Evolutionary conservation across 148 eudicot species (phyloP).

Genomic region (Heliosperma pusillum): DNA sequence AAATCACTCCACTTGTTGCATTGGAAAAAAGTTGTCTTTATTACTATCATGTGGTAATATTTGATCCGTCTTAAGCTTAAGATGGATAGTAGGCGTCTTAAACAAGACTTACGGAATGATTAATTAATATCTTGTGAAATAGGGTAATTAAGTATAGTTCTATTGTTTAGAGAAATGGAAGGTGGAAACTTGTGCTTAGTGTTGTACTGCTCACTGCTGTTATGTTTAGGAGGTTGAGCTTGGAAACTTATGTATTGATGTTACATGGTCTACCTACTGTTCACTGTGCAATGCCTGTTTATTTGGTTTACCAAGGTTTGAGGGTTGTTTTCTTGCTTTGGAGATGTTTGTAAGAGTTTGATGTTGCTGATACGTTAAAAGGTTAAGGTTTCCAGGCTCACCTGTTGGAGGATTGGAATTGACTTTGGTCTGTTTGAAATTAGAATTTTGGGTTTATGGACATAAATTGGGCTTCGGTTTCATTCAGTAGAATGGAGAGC

Average conservation of each 20-base stretch:
- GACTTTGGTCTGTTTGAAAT: neutral
- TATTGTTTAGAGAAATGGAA: neutral
- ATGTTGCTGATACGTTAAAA: neutral
- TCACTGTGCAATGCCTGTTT: neutral
- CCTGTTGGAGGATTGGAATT: neutral
- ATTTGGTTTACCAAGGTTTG: neutral
- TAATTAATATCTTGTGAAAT: neutral
- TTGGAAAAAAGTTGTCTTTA: too few species aligned
- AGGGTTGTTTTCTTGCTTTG: neutral
- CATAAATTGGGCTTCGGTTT: neutral
- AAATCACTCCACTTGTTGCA: too few species aligned
- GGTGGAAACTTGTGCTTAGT: neutral
- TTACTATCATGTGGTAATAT: too few species aligned
- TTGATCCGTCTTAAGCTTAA: too few species aligned
- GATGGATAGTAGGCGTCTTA: too few species aligned
- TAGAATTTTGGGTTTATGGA: neutral
- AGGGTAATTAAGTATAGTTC: neutral
- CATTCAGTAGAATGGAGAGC: neutral
- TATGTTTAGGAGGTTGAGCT: neutral
- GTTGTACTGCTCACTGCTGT: neutral
- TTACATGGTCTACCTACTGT: neutral
- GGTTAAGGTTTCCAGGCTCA: neutral
- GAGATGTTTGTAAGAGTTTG: neutral
- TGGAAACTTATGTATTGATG: neutral
- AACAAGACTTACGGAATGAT: too few species aligned